Conservation (phyloP, 2,329 filamentous ascomycete species). For the Akanthomyces muscarius region DNA sequence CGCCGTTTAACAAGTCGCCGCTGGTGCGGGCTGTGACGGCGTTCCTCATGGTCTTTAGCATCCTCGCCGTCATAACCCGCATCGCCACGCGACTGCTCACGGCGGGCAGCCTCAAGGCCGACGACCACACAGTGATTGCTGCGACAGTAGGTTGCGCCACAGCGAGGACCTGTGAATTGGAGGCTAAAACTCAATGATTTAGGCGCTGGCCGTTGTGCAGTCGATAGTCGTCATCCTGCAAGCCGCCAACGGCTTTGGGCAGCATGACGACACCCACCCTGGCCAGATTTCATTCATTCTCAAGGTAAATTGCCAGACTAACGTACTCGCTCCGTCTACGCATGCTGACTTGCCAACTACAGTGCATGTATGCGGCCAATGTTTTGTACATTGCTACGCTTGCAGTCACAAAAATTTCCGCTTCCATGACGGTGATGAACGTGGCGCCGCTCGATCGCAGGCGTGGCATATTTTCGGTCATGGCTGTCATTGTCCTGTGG, state of each 20-base stretch:
- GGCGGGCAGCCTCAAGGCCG: conserved; percentile 18
- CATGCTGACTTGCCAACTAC: not conserved
- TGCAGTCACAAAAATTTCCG: conserved; percentile 6
- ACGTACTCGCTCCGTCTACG: too few relatives aligned
- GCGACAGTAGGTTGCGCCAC: conserved; percentile 18
- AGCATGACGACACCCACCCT: conserved; percentile 8
- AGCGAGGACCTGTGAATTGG: not conserved
- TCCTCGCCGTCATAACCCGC: conserved; percentile 21
- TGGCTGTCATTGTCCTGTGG: conserved; percentile 6
- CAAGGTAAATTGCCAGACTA: not conserved
- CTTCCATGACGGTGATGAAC: conserved; percentile 9
- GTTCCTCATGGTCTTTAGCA: conserved; percentile 24
- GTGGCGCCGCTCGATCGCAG: conserved; percentile 9
- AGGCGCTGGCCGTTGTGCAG: conserved; percentile 22
- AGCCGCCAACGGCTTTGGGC: conserved; percentile 22
- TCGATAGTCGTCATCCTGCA: conserved; percentile 20
- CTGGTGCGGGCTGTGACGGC: conserved; percentile 23
- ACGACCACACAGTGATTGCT: conserved; percentile 20
- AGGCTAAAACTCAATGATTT: not conserved
- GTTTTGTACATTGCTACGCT: conserved; percentile 1
- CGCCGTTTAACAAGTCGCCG: conserved; percentile 24
- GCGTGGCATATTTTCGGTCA: conserved; percentile 3
- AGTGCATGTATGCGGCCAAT: conserved; percentile 13
- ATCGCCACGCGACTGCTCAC: conserved; percentile 20
- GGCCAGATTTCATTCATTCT: conserved; percentile 19